These are phyloP conservation scores for Manihot esculenta DNA, from an alignment of 441 rosid genomes.

Conservation along the genomic window DNA sequence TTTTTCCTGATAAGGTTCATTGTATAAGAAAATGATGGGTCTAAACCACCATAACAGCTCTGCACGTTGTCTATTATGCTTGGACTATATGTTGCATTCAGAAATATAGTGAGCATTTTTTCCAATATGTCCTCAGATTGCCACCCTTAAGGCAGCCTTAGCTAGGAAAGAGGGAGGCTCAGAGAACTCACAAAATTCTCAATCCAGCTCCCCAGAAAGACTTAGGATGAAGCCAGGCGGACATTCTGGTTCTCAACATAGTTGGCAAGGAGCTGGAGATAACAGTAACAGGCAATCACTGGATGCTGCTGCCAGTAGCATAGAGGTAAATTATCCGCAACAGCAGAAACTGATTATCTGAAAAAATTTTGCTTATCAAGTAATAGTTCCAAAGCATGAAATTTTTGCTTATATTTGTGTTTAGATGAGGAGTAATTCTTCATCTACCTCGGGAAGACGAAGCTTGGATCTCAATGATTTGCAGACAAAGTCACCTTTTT, in stretches of 20 bases:
- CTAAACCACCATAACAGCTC: background rate
- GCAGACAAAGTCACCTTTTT: constrained; percentile 67
- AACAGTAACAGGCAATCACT: constrained; percentile 32
- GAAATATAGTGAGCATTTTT: constrained; percentile 14
- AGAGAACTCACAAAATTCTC: constrained; percentile 44
- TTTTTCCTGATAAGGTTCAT: constrained; percentile 5
- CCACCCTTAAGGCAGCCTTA: constrained; percentile 82
- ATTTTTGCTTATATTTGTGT: constrained; percentile 4
- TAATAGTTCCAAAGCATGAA: background rate
- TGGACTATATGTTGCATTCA: constrained; percentile 3
- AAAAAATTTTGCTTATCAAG: background rate
- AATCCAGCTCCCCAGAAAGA: constrained; percentile 62
- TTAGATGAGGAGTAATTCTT: constrained; percentile 50
- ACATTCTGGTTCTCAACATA: constrained; percentile 46
- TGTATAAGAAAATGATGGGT: background rate
- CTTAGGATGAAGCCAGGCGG: constrained; percentile 45
- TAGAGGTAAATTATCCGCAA: constrained; percentile 36
- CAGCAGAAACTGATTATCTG: constrained; percentile 28
- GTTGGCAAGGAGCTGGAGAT: constrained; percentile 41
- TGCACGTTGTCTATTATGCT: background rate
- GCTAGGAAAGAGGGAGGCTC: constrained; percentile 65
- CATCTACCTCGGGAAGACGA: constrained; percentile 46
- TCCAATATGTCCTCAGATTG: constrained; percentile 47
- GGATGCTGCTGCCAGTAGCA: constrained; percentile 29
- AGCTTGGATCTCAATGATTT: constrained; percentile 82